These are phyloP conservation scores for Coix lacrymajobi DNA, from an alignment of 176 grass and related monocot genomes.

Conservation along the genomic window DNA sequence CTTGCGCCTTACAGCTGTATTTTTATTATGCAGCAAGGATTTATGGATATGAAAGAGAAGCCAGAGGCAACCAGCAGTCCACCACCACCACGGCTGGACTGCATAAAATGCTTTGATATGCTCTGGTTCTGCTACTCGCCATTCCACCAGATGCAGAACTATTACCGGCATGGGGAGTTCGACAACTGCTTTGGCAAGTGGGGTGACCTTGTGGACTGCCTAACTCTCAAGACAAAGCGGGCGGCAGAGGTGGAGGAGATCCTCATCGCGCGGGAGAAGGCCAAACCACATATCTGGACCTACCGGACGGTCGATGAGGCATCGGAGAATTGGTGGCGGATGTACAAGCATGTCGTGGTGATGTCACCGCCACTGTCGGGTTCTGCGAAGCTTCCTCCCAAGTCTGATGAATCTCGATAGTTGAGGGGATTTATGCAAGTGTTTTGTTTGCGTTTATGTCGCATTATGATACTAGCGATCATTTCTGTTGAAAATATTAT, in stretches of 20 bases:
- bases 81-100: conserved; percentile 22
- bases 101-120: conserved; percentile 80
- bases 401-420: not conserved
- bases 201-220: conserved; percentile 70
- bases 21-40: not conserved
- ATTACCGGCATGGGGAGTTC: conserved; percentile 73
- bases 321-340: conserved; percentile 57
- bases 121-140: conserved; percentile 99
- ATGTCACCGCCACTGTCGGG: not conserved
- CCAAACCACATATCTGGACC: conserved; percentile 66
- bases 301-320: conserved; percentile 79
- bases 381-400: not conserved
- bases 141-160: conserved; percentile 83
- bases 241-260: conserved; percentile 57
- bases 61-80: not conserved
- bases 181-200: conserved; percentile 83
- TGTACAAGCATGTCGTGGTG: conserved; percentile 39
- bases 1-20: no score
- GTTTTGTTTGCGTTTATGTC: not conserved
- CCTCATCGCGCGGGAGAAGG: conserved; percentile 55
- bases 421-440: not conserved
- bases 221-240: conserved; percentile 64
- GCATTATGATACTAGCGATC: not conserved
- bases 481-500: not conserved
- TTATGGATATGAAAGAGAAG: conserved; percentile 37